phyloP scores from a whole-genome alignment of 495 filamentous ascomycete genomes.

The Annulohypoxylon maeteangense region DNA sequence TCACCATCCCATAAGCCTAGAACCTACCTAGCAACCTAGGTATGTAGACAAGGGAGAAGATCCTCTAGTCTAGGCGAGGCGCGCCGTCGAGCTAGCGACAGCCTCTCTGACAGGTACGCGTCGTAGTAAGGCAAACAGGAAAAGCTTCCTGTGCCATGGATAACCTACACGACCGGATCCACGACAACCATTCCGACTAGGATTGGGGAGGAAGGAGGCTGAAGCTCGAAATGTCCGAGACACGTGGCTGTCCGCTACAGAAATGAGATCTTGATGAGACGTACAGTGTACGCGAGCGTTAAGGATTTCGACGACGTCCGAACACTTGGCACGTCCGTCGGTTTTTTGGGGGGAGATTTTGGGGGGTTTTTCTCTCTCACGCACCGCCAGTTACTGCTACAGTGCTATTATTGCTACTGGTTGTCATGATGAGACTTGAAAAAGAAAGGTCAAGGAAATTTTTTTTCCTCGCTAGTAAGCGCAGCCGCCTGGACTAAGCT shows the following conservation, averaged over 20 bases:
- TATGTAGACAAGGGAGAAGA: slow-evolving; percentile 35
- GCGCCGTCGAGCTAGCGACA: slow-evolving; percentile 27
- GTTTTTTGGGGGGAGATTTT: too few relatives aligned
- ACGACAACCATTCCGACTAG: slow-evolving; percentile 16
- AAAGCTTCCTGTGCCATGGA: slow-evolving; percentile 8
- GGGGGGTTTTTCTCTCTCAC: slow-evolving; percentile 11
- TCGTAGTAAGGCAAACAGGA: slow-evolving; percentile 24
- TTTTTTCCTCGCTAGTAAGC: background rate
- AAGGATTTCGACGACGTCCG: slow-evolving; percentile 1
- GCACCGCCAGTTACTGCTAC: background rate
- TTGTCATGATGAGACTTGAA: background rate
- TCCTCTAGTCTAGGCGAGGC: slow-evolving; percentile 32
- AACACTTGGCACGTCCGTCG: slow-evolving; percentile 34
- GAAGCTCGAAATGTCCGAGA: slow-evolving; percentile 36
- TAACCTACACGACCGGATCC: slow-evolving; percentile 18
- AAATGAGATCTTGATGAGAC: slow-evolving; percentile 22
- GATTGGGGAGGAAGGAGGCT: slow-evolving; percentile 22
- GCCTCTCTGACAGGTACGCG: slow-evolving; percentile 17
- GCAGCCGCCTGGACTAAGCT: slow-evolving; percentile 12
- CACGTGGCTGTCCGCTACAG: slow-evolving; percentile 38
- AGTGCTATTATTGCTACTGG: background rate
- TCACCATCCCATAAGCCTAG: slow-evolving; percentile 6
- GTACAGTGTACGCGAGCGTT: slow-evolving; percentile 12
- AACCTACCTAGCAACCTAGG: slow-evolving; percentile 9
- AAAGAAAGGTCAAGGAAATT: background rate